These are phyloP conservation scores for Borealophlyctis nickersoniae DNA, from an alignment of 192 early-diverging fungal genomes.

Conservation along the genomic window DNA sequence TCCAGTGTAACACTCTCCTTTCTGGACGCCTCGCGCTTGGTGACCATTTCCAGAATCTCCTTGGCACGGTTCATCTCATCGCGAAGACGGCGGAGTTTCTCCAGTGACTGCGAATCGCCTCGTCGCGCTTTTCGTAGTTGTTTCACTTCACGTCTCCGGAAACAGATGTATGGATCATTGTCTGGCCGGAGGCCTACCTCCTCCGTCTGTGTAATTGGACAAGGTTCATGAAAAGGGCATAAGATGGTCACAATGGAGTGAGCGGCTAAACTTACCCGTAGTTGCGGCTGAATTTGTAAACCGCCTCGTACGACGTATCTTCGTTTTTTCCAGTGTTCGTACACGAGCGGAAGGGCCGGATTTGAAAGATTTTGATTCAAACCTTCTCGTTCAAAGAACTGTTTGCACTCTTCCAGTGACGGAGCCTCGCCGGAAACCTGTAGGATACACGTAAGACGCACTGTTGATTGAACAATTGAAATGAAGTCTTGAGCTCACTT, in stretches of 20 bases:
- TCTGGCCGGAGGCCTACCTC: conserved; percentile 68
- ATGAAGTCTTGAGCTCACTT: conserved; percentile 29
- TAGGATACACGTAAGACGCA: not conserved
- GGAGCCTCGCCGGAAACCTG: conserved; percentile 34
- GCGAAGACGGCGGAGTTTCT: conserved; percentile 79
- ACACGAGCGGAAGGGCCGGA: conserved; percentile 32
- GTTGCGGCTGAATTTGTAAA: conserved; percentile 52
- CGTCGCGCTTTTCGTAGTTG: conserved; percentile 82
- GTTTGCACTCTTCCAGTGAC: conserved; percentile 26
- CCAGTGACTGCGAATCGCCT: conserved; percentile 79
- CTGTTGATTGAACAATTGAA: not conserved
- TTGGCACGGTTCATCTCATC: conserved; percentile 74
- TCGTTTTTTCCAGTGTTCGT: conserved; percentile 54
- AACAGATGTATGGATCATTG: conserved; percentile 92
- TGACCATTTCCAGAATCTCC: conserved; percentile 76
- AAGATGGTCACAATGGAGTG: not conserved
- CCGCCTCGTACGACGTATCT: conserved; percentile 41
- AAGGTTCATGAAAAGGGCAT: conserved; percentile 9
- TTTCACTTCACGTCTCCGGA: conserved; percentile 91
- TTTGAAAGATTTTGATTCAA: not conserved
- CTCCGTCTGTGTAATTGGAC: conserved; percentile 28
- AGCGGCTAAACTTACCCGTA: conserved; percentile 44
- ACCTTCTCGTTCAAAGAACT: conserved; percentile 21
- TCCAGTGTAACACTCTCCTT: conserved; percentile 72
- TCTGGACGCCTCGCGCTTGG: conserved; percentile 71